Base-by-base conservation (phyloP, 2,329 filamentous ascomycete genomes). In the Colletotrichum endophyticum region DNA sequence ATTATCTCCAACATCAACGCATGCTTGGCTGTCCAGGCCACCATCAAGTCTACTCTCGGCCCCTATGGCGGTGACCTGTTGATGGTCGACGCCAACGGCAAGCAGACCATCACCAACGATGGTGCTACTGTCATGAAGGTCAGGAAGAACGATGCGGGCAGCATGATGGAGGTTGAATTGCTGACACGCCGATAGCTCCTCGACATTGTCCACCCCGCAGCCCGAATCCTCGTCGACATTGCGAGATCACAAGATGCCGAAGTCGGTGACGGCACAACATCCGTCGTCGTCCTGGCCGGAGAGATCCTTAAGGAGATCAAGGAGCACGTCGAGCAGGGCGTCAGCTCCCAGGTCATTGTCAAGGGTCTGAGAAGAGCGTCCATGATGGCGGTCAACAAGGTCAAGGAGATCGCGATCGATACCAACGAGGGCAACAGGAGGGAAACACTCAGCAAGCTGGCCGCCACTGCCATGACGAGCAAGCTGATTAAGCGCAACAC, bases 61-160 rank as follows among this genome's bases (percentile, higher is more conserved):
- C 97, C 97, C 39, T 99, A 99, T 87, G 97, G 97, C 84, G 97
- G 97, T 83, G 97, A 99, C 88, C 88, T 99, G 84, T 91, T 99
- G 85, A 94, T 99, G 88, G 96, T 99, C 73, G 97, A 99, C 87
- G 94, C 93, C 86, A 98, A 98, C 90, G 97, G 97, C 85, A 94
- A 89, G 86, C 96, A 98, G 88, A 99, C 97, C 72, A 99, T 99
- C 84, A 99, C 97, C 81, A 99, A 99, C 87, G 97, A 99, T 88
- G 97, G 97, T 84, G 97, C 97, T 66, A 99, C 97, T 67, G 97
- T 99, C 78, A 99, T 99, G 97, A 99, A 98, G 93, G 95, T 95
- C 85, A 81, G 86, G 61, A 53, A 53, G 44, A 72, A 63, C 28
- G 39, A 30, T 28, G 25, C 49, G n/a, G 7, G n/a, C n/a, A 53